A percentile compares a stretch with the other conserved stretches of the same genome.
phyloP scores from a whole-genome alignment of 2,329 filamentous ascomycete genomes.

The Pestalotiopsis sp. region DNA sequence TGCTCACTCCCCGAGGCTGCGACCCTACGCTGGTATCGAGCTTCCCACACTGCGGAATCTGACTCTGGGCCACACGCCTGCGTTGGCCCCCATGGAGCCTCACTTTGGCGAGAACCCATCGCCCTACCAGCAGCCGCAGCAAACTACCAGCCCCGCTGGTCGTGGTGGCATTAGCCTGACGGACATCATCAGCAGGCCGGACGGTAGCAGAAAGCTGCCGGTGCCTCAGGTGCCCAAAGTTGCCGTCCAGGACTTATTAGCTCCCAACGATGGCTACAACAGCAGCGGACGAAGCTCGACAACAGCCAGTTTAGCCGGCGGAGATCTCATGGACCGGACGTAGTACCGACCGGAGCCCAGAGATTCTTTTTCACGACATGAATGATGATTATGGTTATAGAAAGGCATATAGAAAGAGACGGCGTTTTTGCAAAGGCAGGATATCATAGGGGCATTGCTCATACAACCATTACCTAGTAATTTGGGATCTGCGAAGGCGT shows the following conservation, averaged over 20 bases:
- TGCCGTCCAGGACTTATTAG: conserved; percentile 80
- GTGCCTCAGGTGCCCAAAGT: conserved; percentile 90
- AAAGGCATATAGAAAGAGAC: conserved; percentile 30
- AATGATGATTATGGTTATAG: conserved; percentile 31
- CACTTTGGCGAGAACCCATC: conserved; percentile 43
- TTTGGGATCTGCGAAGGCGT: conserved; percentile 20
- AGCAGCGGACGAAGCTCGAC: conserved; percentile 76
- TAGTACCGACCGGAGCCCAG: conserved; percentile 24
- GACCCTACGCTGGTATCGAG: conserved; percentile 78
- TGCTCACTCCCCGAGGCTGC: conserved; percentile 87
- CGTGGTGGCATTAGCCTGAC: conserved; percentile 76
- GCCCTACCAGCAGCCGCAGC: conserved; percentile 43
- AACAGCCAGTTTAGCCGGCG: conserved; percentile 74
- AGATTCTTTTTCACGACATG: conserved; percentile 22
- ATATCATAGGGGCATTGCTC: conserved; percentile 10
- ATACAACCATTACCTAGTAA: conserved; percentile 20
- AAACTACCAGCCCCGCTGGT: conserved; percentile 49
- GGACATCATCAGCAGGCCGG: conserved; percentile 88
- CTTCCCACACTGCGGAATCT: conserved; percentile 79
- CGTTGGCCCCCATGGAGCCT: conserved; percentile 60
- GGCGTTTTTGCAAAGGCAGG: conserved; percentile 20
- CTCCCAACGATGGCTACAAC: conserved; percentile 63
- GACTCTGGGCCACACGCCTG: conserved; percentile 55
- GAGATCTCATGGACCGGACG: conserved; percentile 62
- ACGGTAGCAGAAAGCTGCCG: conserved; percentile 85